Base-by-base conservation (phyloP, 441 rosid species). In the Biscutella laevigata region DNA sequence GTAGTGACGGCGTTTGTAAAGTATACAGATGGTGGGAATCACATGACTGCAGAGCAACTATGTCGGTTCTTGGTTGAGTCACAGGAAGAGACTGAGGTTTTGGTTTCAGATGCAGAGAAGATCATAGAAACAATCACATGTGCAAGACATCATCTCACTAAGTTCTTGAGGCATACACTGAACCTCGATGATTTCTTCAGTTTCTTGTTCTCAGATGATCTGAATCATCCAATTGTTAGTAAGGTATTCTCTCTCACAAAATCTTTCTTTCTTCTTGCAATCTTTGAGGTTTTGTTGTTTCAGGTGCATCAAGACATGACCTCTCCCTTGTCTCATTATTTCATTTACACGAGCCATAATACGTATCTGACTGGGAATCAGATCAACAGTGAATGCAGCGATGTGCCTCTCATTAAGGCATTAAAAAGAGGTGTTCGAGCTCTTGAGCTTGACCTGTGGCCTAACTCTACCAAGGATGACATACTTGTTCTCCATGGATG, bases 381-480 rank as follows among this genome's bases (percentile, higher is more conserved):
- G 39, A 76, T 83, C 36, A 83, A 76, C 73, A 78, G 90, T 2
- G 80, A 80, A 41, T 69, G 90, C 74, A 83, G 84, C 26, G 81
- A 75, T 25, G 70, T 74, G 5, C 86, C 83, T 16, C 80, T 77
- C 49, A 76, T 77, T 24, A 73, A 59, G 61, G 83, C 86, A 0
- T 56, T 80, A 41, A 70, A 74, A 59, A 75, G 69, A 68, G 84
- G 82, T 10, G 73, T 80, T 25, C 37, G 81, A 61, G 90, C 74
- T 50, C 80, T 83, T 19, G 84, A 82, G 44, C 86, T 82, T 47
- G 89, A 82, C 61, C 21, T 82, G 44, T 82, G 89, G 89, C 86
- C 89, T 8, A 76, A 79, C 72, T 80, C 84, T n/a, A 54, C 75
- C 1, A 77, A 75, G 33, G 79, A 77, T 14, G 74, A 69, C 62